These are phyloP conservation scores for Apiospora marii DNA, from an alignment of 2,329 filamentous ascomycete species.

Conservation along the genomic window DNA sequence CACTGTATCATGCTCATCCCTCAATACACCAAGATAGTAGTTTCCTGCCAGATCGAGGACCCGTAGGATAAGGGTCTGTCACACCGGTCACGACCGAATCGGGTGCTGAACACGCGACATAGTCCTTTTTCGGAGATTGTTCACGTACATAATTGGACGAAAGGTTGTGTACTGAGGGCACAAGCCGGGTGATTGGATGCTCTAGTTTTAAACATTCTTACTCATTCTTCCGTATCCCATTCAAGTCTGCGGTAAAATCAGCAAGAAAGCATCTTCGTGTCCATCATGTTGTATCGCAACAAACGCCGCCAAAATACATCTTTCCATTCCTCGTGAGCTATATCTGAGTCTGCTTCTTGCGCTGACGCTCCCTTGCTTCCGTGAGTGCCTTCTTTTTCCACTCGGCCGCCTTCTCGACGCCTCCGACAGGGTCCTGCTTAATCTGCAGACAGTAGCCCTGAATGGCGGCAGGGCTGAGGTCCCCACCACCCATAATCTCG, in stretches of 20 bases:
- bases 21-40: too few species aligned
- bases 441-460: neutral
- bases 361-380: neutral
- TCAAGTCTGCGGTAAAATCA: neutral
- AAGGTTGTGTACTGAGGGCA: too few species aligned
- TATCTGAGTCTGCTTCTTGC: neutral
- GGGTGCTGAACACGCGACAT: too few species aligned
- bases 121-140: too few species aligned
- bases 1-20: too few species aligned
- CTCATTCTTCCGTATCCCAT: too few species aligned
- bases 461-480: neutral
- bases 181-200: too few species aligned
- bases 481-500: neutral
- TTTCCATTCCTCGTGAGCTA: neutral
- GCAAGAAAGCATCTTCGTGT: neutral
- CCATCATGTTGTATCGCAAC: neutral
- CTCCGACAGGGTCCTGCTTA: neutral
- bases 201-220: too few species aligned
- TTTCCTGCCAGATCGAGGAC: too few species aligned
- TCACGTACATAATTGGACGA: too few species aligned
- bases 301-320: constrained; percentile 26
- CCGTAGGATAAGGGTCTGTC: too few species aligned
- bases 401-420: neutral
- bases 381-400: neutral
- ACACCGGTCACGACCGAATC: too few species aligned